Conservation (phyloP, 768 basidiomycete genomes). For the Rhizopogon vulgaris region DNA sequence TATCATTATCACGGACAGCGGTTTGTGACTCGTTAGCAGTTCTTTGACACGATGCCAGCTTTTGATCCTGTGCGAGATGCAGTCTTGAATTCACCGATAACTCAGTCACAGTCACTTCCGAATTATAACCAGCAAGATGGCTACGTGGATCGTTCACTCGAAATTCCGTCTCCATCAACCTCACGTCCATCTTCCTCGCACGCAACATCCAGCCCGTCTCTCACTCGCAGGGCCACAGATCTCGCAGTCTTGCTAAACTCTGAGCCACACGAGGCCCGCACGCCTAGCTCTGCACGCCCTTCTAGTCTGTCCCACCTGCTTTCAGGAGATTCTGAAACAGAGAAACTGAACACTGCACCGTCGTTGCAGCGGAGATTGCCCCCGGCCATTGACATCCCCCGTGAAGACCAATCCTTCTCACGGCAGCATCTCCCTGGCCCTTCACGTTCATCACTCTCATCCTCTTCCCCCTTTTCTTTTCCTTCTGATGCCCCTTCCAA, state of each 20-base stretch:
- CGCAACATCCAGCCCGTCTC: slow-evolving; percentile 37
- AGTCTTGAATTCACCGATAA: slow-evolving; percentile 70
- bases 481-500: slow-evolving; percentile 12
- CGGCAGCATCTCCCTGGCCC: slow-evolving; percentile 12
- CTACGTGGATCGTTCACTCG: slow-evolving; percentile 21
- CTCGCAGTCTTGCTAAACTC: slow-evolving; percentile 74
- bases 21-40: too few species aligned
- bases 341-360: slow-evolving; percentile 17
- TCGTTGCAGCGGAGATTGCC: slow-evolving; percentile 28
- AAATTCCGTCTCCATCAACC: slow-evolving; percentile 31
- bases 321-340: slow-evolving; percentile 22
- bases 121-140: slow-evolving; percentile 17
- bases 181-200: slow-evolving; percentile 30
- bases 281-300: slow-evolving; percentile 30
- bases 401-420: slow-evolving; percentile 24
- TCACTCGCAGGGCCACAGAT: slow-evolving; percentile 63
- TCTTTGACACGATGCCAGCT: slow-evolving; percentile 27
- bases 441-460: slow-evolving; percentile 14
- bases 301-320: slow-evolving; percentile 40
- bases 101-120: slow-evolving; percentile 35
- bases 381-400: slow-evolving; percentile 27
- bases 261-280: slow-evolving; percentile 36
- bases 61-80: slow-evolving; percentile 89
- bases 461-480: slow-evolving; percentile 14
- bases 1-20: too few species aligned